Conservation (phyloP, 2,329 filamentous ascomycete genomes). For the Bipolaris bicolor region DNA sequence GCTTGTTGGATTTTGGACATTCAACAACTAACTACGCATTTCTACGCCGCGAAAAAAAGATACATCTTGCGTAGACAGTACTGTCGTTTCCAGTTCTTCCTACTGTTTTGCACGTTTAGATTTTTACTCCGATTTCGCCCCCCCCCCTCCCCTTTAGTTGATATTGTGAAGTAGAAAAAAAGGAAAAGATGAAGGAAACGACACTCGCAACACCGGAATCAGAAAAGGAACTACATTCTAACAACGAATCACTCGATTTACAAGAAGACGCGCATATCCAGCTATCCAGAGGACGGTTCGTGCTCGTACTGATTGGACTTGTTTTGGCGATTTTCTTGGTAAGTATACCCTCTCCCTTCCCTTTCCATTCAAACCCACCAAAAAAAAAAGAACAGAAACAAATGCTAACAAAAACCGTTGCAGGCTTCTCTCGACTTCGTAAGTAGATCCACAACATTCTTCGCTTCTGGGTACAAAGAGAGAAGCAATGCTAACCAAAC, state of each 20-base stretch:
- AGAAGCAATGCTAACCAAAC: not conserved
- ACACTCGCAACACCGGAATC: not conserved
- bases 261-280: slow-evolving; percentile 3
- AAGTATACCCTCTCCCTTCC: not conserved
- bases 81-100: not conserved
- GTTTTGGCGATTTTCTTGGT: slow-evolving; percentile 10
- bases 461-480: too few relatives aligned
- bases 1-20: too few relatives aligned
- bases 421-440: slow-evolving; percentile 11
- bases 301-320: slow-evolving; percentile 4
- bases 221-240: not conserved
- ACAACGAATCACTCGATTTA: not conserved
- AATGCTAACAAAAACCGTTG: not conserved
- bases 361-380: not conserved
- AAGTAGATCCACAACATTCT: not conserved
- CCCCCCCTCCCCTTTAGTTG: not conserved
- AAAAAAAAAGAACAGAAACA: not conserved
- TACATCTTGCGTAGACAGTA: too few relatives aligned
- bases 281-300: not conserved
- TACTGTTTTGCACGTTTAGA: too few relatives aligned
- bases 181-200: slow-evolving; percentile 1
- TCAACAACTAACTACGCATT: too few relatives aligned
- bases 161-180: too few relatives aligned
- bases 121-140: too few relatives aligned
- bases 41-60: too few relatives aligned